These are phyloP conservation scores for Aspergillus pseudoglaucus DNA, from an alignment of 2,329 filamentous ascomycete genomes.

Conservation along the genomic window DNA sequence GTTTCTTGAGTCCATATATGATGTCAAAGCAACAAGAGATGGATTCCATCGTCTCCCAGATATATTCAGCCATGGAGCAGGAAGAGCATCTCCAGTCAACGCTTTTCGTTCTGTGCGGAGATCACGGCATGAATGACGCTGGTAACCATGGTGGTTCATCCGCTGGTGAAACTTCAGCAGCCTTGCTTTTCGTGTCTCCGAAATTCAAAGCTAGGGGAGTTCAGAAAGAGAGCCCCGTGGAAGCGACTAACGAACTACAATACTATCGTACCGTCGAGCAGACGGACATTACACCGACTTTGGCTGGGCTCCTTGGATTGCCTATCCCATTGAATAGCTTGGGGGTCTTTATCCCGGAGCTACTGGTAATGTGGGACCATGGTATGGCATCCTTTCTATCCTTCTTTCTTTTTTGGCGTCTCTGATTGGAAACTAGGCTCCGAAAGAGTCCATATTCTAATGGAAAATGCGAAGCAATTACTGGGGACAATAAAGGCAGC, in stretches of 20 bases:
- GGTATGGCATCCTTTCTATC: slow-evolving; percentile 38
- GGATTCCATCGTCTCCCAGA: slow-evolving; percentile 70
- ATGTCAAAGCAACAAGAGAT: slow-evolving; percentile 88
- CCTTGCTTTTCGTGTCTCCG: slow-evolving; percentile 83
- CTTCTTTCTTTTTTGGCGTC: not conserved
- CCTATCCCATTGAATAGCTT: slow-evolving; percentile 86
- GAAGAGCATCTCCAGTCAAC: slow-evolving; percentile 67
- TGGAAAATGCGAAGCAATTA: slow-evolving; percentile 76
- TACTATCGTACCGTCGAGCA: slow-evolving; percentile 87
- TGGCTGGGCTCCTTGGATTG: slow-evolving; percentile 79
- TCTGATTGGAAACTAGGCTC: slow-evolving; percentile 18
- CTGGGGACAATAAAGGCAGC: slow-evolving; percentile 68
- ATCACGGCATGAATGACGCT: slow-evolving; percentile 99
- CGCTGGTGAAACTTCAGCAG: slow-evolving; percentile 87
- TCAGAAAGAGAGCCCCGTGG: slow-evolving; percentile 47
- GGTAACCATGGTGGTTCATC: slow-evolving; percentile 95
- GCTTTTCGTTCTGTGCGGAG: slow-evolving; percentile 78
- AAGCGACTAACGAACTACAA: slow-evolving; percentile 63
- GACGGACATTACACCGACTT: slow-evolving; percentile 84
- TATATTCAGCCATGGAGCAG: slow-evolving; percentile 69
- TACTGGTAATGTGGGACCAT: slow-evolving; percentile 69
- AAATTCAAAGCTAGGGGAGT: slow-evolving; percentile 59
- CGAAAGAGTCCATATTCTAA: slow-evolving; percentile 62
- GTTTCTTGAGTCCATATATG: slow-evolving; percentile 67
- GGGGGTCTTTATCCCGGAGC: slow-evolving; percentile 73